A percentile compares a stretch with the other conserved stretches of the same genome.
These are phyloP conservation scores for Huntiella moniliformis DNA, from an alignment of 2,329 filamentous ascomycete genomes.

Conservation along the genomic window DNA sequence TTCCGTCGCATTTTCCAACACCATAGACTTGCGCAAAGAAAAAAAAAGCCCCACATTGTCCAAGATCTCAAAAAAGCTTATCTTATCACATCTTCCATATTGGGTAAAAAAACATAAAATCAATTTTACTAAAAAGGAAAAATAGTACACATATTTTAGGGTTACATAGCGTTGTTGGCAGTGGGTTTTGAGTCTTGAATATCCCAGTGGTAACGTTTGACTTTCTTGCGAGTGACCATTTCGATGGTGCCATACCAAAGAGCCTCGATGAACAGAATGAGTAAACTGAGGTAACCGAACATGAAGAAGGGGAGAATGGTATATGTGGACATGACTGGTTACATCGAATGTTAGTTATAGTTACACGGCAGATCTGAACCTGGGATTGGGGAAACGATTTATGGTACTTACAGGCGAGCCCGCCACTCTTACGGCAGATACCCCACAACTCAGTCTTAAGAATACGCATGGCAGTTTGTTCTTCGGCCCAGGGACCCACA, in stretches of 20 bases:
- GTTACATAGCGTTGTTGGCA: neutral
- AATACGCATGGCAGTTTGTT: slow-evolving; percentile 19
- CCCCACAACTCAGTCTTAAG: slow-evolving; percentile 25
- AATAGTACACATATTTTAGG: neutral
- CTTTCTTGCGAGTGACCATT: neutral
- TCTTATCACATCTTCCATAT: neutral
- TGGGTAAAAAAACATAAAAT: neutral
- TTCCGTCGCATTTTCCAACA: no score
- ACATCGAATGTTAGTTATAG: no score
- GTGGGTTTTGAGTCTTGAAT: neutral
- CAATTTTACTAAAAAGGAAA: slow-evolving; percentile 1
- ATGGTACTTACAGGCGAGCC: slow-evolving; percentile 20
- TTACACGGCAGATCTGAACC: no score
- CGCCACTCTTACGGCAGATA: slow-evolving; percentile 21
- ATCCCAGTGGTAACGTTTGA: neutral
- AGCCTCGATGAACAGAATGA: slow-evolving; percentile 17
- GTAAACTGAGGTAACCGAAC: slow-evolving; percentile 21
- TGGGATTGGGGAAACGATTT: neutral
- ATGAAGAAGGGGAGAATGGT: slow-evolving; percentile 20
- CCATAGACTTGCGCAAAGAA: no score
- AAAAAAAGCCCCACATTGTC: no score
- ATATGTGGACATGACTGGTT: slow-evolving; percentile 14
- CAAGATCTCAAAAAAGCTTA: neutral
- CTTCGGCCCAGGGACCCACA: slow-evolving; percentile 25
- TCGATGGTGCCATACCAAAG: neutral